These are phyloP conservation scores for Trichopus zeylanicus DNA, from an alignment of 116 monocot species.

Conservation along the genomic window DNA sequence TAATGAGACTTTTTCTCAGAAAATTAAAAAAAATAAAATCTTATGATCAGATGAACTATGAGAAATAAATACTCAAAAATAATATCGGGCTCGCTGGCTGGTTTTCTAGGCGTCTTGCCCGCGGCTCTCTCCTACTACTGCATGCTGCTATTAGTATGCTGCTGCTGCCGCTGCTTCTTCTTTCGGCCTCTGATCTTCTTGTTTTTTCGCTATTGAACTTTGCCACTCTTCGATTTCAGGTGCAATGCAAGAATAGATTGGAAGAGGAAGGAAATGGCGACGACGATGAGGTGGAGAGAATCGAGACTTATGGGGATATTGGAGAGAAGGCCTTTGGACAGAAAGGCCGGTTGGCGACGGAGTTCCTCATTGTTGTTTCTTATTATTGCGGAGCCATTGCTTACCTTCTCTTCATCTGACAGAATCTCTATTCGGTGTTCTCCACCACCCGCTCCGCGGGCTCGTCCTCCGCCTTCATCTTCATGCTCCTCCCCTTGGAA, in stretches of 20 bases:
- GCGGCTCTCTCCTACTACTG: conserved; percentile 49
- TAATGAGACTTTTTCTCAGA: too few species aligned
- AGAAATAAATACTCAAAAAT: too few species aligned
- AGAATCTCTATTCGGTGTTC: conserved; percentile 70
- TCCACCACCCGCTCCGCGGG: conserved; percentile 5
- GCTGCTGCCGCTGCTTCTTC: neutral
- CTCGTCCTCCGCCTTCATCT: conserved; percentile 48
- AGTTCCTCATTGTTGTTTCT: conserved; percentile 54
- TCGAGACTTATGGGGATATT: conserved; percentile 65
- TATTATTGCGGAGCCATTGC: conserved; percentile 69
- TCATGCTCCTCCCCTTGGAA: conserved; percentile 65
- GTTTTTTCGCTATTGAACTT: neutral
- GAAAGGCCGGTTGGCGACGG: conserved; percentile 51
- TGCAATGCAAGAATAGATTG: conserved; percentile 62
- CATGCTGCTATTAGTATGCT: conserved; percentile 67
- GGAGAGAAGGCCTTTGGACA: conserved; percentile 62
- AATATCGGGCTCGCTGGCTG: conserved; percentile 75
- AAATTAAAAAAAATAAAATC: too few species aligned
- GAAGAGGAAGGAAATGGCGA: conserved; percentile 27
- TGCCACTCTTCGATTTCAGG: conserved; percentile 17
- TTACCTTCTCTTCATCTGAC: conserved; percentile 78
- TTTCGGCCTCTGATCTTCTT: neutral
- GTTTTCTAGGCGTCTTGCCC: conserved; percentile 43
- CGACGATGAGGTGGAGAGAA: conserved; percentile 10
- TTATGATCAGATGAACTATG: too few species aligned